Conservation (phyloP, 345 rosid genomes). For the Melastoma malabathricum region DNA sequence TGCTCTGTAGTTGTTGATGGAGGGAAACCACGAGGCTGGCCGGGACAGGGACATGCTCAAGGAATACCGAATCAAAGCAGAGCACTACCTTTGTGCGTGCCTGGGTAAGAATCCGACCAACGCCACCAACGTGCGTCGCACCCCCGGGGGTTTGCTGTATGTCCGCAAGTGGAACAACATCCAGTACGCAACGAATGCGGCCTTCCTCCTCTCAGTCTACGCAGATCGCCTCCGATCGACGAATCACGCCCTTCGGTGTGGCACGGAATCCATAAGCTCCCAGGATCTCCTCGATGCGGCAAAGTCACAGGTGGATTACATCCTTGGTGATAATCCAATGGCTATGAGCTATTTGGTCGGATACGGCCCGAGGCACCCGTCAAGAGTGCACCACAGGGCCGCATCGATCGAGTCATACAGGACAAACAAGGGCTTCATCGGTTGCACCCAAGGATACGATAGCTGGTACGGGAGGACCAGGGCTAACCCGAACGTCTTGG, state of each 20-base stretch:
- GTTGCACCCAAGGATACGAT: slow-evolving; percentile 62
- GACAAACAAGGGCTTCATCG: slow-evolving; percentile 34
- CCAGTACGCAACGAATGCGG: slow-evolving; percentile 42
- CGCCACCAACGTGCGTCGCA: slow-evolving; percentile 29
- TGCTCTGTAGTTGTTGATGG: slow-evolving; percentile 18
- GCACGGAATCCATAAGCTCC: slow-evolving; percentile 11
- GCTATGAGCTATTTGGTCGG: slow-evolving; percentile 50
- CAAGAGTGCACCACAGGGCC: slow-evolving; percentile 59
- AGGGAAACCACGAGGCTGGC: slow-evolving; percentile 14
- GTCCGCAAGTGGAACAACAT: slow-evolving; percentile 60
- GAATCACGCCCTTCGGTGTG: slow-evolving; percentile 21
- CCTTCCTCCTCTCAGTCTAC: slow-evolving; percentile 37
- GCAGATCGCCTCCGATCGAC: slow-evolving; percentile 27
- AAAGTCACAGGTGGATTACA: slow-evolving; percentile 49
- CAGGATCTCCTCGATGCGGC: slow-evolving; percentile 22
- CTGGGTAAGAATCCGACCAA: slow-evolving; percentile 31
- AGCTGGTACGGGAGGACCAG: slow-evolving; percentile 18
- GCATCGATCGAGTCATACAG: slow-evolving; percentile 38
- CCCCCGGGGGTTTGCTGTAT: slow-evolving; percentile 42
- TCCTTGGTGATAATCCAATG: slow-evolving; percentile 45
- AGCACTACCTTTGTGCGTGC: slow-evolving; percentile 40
- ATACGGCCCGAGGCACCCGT: slow-evolving; percentile 34
- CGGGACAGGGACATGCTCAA: slow-evolving; percentile 14
- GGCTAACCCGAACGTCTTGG: slow-evolving; percentile 36
- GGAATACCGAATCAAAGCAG: slow-evolving; percentile 32